phyloP scores from a whole-genome alignment of 257 asterid species.

The Solanum dulcamara region DNA sequence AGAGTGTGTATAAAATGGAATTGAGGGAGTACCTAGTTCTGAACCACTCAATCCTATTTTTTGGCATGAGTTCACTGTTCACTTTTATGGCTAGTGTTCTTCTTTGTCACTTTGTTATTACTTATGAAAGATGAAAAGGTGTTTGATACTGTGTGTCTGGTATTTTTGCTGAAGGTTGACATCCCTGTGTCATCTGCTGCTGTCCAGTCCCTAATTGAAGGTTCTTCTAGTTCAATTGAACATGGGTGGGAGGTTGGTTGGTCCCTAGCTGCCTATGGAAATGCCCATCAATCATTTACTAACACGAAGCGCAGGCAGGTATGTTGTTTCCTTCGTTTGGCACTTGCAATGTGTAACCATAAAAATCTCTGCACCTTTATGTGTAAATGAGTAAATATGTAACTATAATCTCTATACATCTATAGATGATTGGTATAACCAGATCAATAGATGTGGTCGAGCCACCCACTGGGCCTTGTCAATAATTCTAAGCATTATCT shows the following conservation, averaged over 20 bases:
- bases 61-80: not conserved
- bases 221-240: constrained; percentile 73
- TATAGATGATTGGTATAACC: not conserved
- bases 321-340: not conserved
- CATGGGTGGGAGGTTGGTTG: constrained; percentile 98
- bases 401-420: not conserved
- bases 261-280: constrained; percentile 74
- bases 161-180: constrained; percentile 51
- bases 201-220: constrained; percentile 73
- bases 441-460: not conserved
- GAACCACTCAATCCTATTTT: not conserved
- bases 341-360: not conserved
- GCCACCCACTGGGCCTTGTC: not conserved
- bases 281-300: constrained; percentile 41
- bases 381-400: not conserved
- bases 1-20: not conserved
- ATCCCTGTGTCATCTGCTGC: constrained; percentile 69
- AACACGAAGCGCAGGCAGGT: constrained; percentile 50
- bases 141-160: constrained; percentile 1
- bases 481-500: not conserved
- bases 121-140: not conserved
- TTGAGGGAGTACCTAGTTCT: not conserved
- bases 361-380: not conserved
- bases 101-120: not conserved
- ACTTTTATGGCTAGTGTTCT: not conserved